Evolutionary conservation across 1,284 basidiomycete species (phyloP), one percentile per base, ranked within the genome.

Genomic region (Leccinum subrobustum): DNA sequence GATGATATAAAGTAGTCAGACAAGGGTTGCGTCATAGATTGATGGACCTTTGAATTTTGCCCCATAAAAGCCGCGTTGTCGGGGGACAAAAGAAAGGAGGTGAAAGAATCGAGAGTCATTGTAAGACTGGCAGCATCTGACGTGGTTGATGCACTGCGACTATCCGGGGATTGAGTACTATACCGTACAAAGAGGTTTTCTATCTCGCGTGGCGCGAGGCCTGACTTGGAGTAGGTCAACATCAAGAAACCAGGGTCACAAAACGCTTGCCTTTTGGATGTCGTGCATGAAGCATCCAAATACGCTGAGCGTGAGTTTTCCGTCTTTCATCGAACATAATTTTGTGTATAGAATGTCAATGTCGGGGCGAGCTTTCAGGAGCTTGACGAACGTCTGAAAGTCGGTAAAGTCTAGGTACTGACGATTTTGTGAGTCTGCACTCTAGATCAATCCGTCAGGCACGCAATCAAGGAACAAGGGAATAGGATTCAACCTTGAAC

Each of bases 1-100:
- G 93, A 92, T 4, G 93, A 95, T 68, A 98, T 90, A 70, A 84
- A 97, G 73, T 98, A 98, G 62, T 97, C 91, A 5, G 87, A 83
- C 9, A 98, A 77, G 0, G 96, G 94, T 1, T 83, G 81, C 0
- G 87, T 89, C 93, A 98, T 86, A 61, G 92, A 85, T 55, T 88
- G 83, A 62, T 73, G 75, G 8, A 84, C 70, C 48, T 75, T 72
- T 23, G 73, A 65, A 51, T 79, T 68, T 63, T 81, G 76, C 52
- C 83, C 82, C 5, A 70, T 68, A 63, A 87, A 82, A 8, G 81
- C 79, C 6, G 83, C 76, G 67, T 92, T 92, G 63, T 90, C 86
- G 0, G 81, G 72, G 0, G 89, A 90, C 23, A 88, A 79, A 11
- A 96, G 83, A 79, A 93, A 96, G 2, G 86, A 77, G 1, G 85